Conservation (phyloP, 441 rosid genomes). For the Capsella rubella region DNA sequence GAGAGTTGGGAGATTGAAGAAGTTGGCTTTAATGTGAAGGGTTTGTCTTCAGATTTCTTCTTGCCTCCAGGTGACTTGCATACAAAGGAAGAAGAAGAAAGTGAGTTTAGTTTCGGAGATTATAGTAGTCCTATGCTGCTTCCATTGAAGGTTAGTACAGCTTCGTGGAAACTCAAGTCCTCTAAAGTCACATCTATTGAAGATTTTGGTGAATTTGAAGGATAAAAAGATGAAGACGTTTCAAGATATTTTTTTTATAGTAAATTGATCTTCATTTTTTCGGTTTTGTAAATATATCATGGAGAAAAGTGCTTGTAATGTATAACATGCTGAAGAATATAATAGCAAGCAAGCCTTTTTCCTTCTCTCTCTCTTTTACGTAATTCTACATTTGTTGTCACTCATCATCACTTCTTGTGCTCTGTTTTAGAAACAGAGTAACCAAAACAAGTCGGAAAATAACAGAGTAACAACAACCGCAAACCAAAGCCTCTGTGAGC, state of each 20-base stretch:
- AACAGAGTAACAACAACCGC: not conserved
- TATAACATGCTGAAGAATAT: slow-evolving; percentile 13
- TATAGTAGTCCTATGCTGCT: slow-evolving; percentile 43
- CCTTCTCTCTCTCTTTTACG: slow-evolving; percentile 18
- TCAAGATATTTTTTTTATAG: slow-evolving; percentile 34
- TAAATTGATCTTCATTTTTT: slow-evolving; percentile 37
- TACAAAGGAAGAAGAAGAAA: slow-evolving; percentile 57
- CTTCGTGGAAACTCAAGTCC: slow-evolving; percentile 52
- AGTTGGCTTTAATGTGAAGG: slow-evolving; percentile 82
- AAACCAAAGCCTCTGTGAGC: slow-evolving; percentile 4
- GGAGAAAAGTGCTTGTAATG: slow-evolving; percentile 46
- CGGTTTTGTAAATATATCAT: slow-evolving; percentile 25
- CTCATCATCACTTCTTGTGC: no score
- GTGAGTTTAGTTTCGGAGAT: slow-evolving; percentile 33
- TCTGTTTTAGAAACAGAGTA: slow-evolving; percentile 2
- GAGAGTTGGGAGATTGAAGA: slow-evolving; percentile 94
- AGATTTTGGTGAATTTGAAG: slow-evolving; percentile 51
- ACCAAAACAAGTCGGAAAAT: not conserved
- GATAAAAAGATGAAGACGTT: slow-evolving; percentile 41
- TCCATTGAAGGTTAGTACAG: slow-evolving; percentile 54
- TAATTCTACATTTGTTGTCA: not conserved
- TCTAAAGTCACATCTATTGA: slow-evolving; percentile 70
- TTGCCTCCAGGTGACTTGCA: slow-evolving; percentile 77
- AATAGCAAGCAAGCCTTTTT: slow-evolving; percentile 44
- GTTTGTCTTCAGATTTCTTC: slow-evolving; percentile 85